A percentile compares a stretch with the other conserved stretches of the same genome.
Evolutionary conservation across 1,284 basidiomycete species (phyloP).

Genomic region (Somion occarium): DNA sequence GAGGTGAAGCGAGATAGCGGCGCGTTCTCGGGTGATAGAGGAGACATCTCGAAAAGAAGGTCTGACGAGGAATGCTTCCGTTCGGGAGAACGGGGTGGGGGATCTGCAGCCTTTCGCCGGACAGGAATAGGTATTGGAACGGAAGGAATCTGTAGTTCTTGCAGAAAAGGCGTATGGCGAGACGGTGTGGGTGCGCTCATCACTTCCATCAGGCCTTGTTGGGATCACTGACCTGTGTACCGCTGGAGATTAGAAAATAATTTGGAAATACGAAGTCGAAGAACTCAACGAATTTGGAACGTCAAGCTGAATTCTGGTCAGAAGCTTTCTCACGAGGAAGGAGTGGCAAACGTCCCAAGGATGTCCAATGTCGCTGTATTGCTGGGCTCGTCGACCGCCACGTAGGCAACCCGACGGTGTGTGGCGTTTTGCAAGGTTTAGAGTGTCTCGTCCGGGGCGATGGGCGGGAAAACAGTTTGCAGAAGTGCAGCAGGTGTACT

Average conservation of each 20-base stretch:
- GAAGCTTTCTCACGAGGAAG: not conserved
- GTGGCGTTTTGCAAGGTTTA: not conserved
- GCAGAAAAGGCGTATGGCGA: constrained; percentile 8
- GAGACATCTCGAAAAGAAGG: constrained; percentile 21
- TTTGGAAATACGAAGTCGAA: not conserved
- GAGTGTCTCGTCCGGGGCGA: not conserved
- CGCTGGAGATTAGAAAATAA: not conserved
- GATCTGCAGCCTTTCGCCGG: constrained; percentile 11
- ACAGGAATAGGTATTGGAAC: constrained; percentile 19
- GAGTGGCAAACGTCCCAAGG: not conserved
- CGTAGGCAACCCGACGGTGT: not conserved
- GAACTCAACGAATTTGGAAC: not conserved
- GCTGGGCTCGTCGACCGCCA: not conserved
- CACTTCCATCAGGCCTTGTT: constrained; percentile 4
- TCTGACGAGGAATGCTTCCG: constrained; percentile 13
- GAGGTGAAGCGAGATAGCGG: constrained; percentile 6
- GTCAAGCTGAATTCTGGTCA: not conserved
- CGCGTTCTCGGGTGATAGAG: constrained; percentile 10
- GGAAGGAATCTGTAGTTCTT: constrained; percentile 9
- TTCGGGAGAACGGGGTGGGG: constrained; percentile 15
- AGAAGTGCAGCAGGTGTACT: not conserved
- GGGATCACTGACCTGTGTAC: not conserved
- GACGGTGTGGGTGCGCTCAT: constrained; percentile 10
- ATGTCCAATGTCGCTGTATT: not conserved
- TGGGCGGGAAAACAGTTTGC: not conserved